Base-by-base conservation (phyloP, 148 eudicot genomes). In the Mesembryanthemum crystallinum region DNA sequence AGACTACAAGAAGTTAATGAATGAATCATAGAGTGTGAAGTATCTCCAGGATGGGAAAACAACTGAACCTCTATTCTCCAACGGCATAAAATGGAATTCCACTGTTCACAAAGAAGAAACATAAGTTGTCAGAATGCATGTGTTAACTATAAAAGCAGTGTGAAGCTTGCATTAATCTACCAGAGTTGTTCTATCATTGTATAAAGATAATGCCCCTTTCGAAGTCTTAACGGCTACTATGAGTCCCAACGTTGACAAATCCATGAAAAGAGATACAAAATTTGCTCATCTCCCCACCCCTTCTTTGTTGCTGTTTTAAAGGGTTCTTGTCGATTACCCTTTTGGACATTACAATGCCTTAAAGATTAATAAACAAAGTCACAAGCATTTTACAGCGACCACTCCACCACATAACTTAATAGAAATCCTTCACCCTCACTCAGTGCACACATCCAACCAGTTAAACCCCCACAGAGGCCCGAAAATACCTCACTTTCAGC, bases 61-160 rank as follows among this genome's bases (percentile, higher is more conserved):
- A 67, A 30, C 39, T 18, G 23, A 24, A 58, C 6, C 23, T 28
- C 67, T 69, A 87, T 61, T 88, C 91, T 0, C 74, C 81, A 6
- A 74, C 62, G 0, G 45, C 73, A 59, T 85, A 24, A 64, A 89
- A 83, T 30, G 90, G 92, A 74, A 89, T 54, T 35, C 85, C 88
- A 87, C 92, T 89, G 86, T 57, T 78, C 63, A 80, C 47, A 84
- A 70, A 54, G 51, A 69, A 65, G 64, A 43, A 60, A 65, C 11
- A 8, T 81, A 35, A 69, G 76, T 18, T n/a, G 54, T n/a, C 32
- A 33, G 23, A 49, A 68, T 8, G 32, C 35, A 35, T 14, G 28
- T 9, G 55, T n/a, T 21, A 24, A 59, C 25, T 3, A 67, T 9
- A 55, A 52, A 39, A 35, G 11, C 73, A 69, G 17, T 42, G 33